These are phyloP conservation scores for Remersonia thermophila DNA, from an alignment of 2,329 filamentous ascomycete species.

Conservation along the genomic window DNA sequence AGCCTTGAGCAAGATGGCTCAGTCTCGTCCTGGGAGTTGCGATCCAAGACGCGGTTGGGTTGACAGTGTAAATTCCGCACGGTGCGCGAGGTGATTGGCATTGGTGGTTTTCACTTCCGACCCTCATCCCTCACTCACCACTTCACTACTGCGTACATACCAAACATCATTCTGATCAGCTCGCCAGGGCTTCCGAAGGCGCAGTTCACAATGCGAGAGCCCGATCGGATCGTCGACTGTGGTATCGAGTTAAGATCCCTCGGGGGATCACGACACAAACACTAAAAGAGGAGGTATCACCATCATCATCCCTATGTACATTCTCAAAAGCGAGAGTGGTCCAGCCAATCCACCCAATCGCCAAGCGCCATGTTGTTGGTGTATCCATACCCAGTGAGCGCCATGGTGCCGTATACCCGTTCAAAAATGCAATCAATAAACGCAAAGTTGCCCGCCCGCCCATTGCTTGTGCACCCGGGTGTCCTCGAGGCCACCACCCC, in stretches of 20 bases:
- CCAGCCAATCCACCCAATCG: not conserved
- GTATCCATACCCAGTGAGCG: slow-evolving; percentile 1
- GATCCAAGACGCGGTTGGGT: not conserved
- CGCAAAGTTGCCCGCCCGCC: not conserved
- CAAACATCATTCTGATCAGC: no score
- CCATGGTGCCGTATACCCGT: not conserved
- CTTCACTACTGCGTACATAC: no score
- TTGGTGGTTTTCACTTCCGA: no score
- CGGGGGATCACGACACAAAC: not conserved
- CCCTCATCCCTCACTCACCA: no score
- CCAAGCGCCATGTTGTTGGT: slow-evolving; percentile 5
- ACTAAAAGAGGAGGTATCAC: slow-evolving; percentile 10
- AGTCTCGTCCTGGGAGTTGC: not conserved
- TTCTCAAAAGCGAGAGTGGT: slow-evolving; percentile 6
- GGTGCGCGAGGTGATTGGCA: slow-evolving; percentile 3
- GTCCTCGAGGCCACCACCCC: no score
- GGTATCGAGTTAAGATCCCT: not conserved
- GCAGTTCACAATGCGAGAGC: no score
- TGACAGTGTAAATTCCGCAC: not conserved
- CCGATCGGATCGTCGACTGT: no score
- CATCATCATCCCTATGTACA: slow-evolving; percentile 1
- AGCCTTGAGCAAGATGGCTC: no score
- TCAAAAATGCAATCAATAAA: slow-evolving; percentile 3
- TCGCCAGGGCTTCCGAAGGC: no score
- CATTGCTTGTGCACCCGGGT: no score